A percentile compares a stretch with the other conserved stretches of the same genome.
Conservation (phyloP, 192 early-diverging fungal genomes). For the Umbelopsis isabellina region DNA sequence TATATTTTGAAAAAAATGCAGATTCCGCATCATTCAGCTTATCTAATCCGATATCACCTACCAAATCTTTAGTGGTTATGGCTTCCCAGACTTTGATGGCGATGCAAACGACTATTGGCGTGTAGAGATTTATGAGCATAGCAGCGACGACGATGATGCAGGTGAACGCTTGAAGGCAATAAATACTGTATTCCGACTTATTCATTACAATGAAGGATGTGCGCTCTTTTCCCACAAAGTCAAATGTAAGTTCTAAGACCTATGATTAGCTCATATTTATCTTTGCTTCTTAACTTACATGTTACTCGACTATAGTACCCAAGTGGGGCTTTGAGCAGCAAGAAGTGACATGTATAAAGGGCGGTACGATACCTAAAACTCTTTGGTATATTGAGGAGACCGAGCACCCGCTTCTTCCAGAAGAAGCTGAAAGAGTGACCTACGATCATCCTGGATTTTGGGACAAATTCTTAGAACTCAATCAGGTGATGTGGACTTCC, state of each 20-base stretch:
- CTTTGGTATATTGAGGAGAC: constrained; percentile 82
- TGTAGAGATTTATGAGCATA: constrained; percentile 71
- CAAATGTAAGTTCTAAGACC: constrained; percentile 28
- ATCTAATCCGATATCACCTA: background rate
- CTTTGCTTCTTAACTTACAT: background rate
- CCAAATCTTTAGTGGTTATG: constrained; percentile 56
- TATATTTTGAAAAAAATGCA: background rate
- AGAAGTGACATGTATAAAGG: constrained; percentile 93
- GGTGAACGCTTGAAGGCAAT: constrained; percentile 63
- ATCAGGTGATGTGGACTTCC: constrained; percentile 85
- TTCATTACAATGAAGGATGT: constrained; percentile 75
- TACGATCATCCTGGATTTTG: constrained; percentile 74
- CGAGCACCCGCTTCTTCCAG: constrained; percentile 51
- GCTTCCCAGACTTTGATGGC: constrained; percentile 72
- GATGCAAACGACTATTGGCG: constrained; percentile 94
- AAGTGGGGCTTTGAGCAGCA: constrained; percentile 93
- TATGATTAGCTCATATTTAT: no score
- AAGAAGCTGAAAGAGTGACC: constrained; percentile 56
- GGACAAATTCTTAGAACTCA: constrained; percentile 88
- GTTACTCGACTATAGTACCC: constrained; percentile 56
- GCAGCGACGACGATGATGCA: constrained; percentile 49
- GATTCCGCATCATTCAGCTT: background rate
- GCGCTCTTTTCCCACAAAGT: constrained; percentile 80
- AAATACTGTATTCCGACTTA: constrained; percentile 70
- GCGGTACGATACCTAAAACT: constrained; percentile 65